Evolutionary conservation across 192 early-diverging fungal species (phyloP), one percentile per base, ranked within the genome.

Genomic region (Lobosporangium transversale): DNA sequence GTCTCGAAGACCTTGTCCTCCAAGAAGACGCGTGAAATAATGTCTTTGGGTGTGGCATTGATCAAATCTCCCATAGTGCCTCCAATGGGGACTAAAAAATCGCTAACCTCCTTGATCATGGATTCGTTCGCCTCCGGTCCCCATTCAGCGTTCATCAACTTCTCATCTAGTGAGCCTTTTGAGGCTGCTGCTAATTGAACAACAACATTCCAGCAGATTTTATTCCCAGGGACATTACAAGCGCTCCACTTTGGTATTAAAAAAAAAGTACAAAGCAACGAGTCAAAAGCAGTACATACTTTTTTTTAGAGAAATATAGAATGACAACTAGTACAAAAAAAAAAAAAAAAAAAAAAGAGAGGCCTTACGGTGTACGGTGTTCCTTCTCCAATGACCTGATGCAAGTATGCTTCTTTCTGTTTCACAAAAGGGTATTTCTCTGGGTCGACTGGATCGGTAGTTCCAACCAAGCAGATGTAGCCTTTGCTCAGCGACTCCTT

Each of bases 71-170:
- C 66, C 37, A 68, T 20, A 0, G 47, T 59, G 21, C 62, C 33
- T 37, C 56, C 56, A 33, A 30, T 53, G 2, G 66, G 47, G 20
- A 44, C 44, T 21, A 24, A 29, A 30, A 58, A 68, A 20, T 68
- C 29, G 1, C 35, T 37, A 24, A 58, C 55, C 21, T 50, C 47
- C 5, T 59, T 40, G 49, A 68, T 68, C 48, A 68, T 17, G 2
- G 10, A 10, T 24, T 51, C 36, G 37, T 51, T 68, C 18, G 55
- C 36, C 9, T 36, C 40, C 0, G 66, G 42, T 29, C 54, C 55
- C 66, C 66, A 68, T 21, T 68, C 56, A 24, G 56, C 45, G 44
- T 59, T 68, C 9, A n/a, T n/a, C n/a, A n/a, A n/a, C n/a, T n/a
- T n/a, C n/a, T n/a, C n/a, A n/a, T 45, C 21, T 48, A 68, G 45